Conservation (phyloP, 1,284 basidiomycete species). For the Malassezia slooffiae region DNA sequence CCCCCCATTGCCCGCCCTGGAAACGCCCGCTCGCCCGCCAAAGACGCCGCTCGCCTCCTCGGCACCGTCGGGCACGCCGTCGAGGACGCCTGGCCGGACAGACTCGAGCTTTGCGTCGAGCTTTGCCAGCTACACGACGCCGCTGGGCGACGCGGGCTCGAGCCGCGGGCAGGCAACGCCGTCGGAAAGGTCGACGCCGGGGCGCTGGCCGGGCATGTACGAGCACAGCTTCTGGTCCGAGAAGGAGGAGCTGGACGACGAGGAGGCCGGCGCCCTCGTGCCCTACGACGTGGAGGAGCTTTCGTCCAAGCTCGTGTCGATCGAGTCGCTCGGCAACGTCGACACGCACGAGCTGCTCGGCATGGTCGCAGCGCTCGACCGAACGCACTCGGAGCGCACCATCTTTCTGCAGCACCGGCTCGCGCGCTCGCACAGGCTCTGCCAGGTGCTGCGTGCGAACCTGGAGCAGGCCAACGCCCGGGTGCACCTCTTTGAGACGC, state of each 20-base stretch:
- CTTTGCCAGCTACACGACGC: slow-evolving; percentile 5
- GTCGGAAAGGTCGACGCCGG: neutral
- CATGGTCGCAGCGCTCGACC: slow-evolving; percentile 13
- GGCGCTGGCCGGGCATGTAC: slow-evolving; percentile 7
- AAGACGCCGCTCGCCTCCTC: too few species aligned
- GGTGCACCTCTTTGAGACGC: slow-evolving; percentile 3
- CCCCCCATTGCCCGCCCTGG: too few species aligned
- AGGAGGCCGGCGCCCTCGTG: slow-evolving; percentile 6
- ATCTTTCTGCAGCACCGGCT: slow-evolving; percentile 15
- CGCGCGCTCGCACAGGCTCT: slow-evolving; percentile 11
- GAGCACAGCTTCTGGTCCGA: slow-evolving; percentile 13
- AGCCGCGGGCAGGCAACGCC: too few species aligned
- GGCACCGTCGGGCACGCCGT: neutral
- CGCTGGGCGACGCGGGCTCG: neutral
- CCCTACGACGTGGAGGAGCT: slow-evolving; percentile 11
- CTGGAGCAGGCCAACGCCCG: slow-evolving; percentile 5
- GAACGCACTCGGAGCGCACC: slow-evolving; percentile 13
- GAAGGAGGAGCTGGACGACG: slow-evolving; percentile 12
- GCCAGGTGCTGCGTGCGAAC: slow-evolving; percentile 4
- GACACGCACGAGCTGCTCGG: slow-evolving; percentile 13
- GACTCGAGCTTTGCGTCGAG: slow-evolving; percentile 10
- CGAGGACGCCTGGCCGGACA: neutral
- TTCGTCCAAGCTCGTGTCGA: slow-evolving; percentile 7
- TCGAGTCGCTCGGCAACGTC: slow-evolving; percentile 6
- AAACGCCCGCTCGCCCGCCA: too few species aligned